Conservation (phyloP, 192 early-diverging fungal species). For the Backusella sp. region DNA sequence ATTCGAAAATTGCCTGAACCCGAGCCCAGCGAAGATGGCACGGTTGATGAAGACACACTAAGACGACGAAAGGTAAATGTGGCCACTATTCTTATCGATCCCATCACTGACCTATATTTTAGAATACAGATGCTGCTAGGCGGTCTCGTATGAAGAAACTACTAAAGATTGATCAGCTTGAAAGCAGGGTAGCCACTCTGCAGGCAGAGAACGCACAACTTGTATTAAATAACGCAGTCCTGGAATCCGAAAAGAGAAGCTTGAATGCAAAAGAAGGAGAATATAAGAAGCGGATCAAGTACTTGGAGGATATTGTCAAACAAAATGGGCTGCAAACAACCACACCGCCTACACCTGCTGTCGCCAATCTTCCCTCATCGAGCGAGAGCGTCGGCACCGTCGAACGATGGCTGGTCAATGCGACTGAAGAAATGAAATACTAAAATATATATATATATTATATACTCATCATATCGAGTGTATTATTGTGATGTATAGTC, state of each 20-base stretch:
- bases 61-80: conserved; percentile 29
- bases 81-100: no score
- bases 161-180: conserved; percentile 76
- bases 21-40: conserved; percentile 28
- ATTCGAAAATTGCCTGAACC: conserved; percentile 31
- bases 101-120: not conserved
- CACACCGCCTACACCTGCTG: not conserved
- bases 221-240: conserved; percentile 30
- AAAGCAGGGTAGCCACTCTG: conserved; percentile 72
- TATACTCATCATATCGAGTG: no score
- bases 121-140: conserved; percentile 92
- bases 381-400: not conserved
- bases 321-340: not conserved
- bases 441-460: no score
- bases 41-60: conserved; percentile 34
- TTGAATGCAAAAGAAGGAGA: conserved; percentile 27
- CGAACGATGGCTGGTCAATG: not conserved
- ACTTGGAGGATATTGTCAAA: conserved; percentile 26
- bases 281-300: conserved; percentile 30
- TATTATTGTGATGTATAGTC: no score
- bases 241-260: conserved; percentile 33
- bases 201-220: conserved; percentile 74
- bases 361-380: not conserved
- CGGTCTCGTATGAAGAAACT: conserved; percentile 85
- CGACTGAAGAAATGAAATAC: not conserved